These are phyloP conservation scores for Blastocladiella britannica DNA, from an alignment of 192 early-diverging fungal genomes.

Conservation along the genomic window DNA sequence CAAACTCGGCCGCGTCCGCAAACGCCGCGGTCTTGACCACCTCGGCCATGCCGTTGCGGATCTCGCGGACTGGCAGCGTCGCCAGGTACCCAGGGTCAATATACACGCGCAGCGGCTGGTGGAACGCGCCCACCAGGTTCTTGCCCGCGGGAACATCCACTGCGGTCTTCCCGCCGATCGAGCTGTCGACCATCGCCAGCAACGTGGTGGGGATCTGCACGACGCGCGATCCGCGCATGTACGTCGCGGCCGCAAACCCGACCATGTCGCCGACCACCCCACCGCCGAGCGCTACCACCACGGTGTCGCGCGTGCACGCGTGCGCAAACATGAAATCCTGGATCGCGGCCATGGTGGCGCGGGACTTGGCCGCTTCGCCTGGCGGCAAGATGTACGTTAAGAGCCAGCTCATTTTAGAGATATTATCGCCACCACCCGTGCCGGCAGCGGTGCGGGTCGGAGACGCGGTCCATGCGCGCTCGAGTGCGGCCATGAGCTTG, in stretches of 20 bases:
- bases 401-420: no score
- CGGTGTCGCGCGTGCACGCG: slow-evolving; percentile 77
- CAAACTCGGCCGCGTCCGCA: slow-evolving; percentile 71
- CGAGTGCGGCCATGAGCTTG: slow-evolving; percentile 29
- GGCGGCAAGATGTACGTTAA: slow-evolving; percentile 61
- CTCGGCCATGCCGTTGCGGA: slow-evolving; percentile 92
- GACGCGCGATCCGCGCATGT: slow-evolving; percentile 89
- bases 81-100: slow-evolving; percentile 71
- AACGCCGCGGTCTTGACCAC: slow-evolving; percentile 95
- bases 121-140: slow-evolving; percentile 88
- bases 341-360: slow-evolving; percentile 61
- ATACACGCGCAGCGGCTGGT: slow-evolving; percentile 82
- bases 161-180: slow-evolving; percentile 89
- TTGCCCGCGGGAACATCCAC: slow-evolving; percentile 92
- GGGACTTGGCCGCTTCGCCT: slow-evolving; percentile 72
- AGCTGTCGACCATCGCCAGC: slow-evolving; percentile 94
- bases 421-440: slow-evolving; percentile 2
- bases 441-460: slow-evolving; percentile 1
- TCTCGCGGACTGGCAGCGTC: slow-evolving; percentile 75
- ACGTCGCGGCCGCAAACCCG: slow-evolving; percentile 93
- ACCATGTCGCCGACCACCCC: slow-evolving; percentile 93
- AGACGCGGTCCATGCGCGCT: slow-evolving; percentile 11
- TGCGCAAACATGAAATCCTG: slow-evolving; percentile 78
- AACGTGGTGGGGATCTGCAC: slow-evolving; percentile 90
- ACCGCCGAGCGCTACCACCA: slow-evolving; percentile 81